Percentiles rank a stretch among this genome's conserved stretches.
phyloP scores from a whole-genome alignment of 352 stramenopile species.

The Globisporangium iwayamae region DNA sequence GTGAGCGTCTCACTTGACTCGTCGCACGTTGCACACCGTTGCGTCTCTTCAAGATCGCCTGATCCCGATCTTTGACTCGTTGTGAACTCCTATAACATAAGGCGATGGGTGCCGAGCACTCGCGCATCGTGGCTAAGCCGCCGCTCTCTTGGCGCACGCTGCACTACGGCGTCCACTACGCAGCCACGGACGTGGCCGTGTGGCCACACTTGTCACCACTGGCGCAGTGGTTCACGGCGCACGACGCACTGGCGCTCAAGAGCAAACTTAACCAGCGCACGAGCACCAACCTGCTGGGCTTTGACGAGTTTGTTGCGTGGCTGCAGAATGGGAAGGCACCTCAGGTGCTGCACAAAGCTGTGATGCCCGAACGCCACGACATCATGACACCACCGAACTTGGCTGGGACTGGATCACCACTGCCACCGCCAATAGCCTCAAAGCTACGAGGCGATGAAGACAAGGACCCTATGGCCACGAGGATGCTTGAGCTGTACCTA shows the following conservation, averaged over 20 bases:
- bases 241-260: slow-evolving; percentile 40
- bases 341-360: slow-evolving; percentile 2
- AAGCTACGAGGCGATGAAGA: not conserved
- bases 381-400: slow-evolving; percentile 38
- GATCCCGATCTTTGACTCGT: not conserved
- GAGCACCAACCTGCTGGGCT: slow-evolving; percentile 29
- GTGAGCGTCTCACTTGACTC: not conserved
- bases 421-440: not conserved
- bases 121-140: slow-evolving; percentile 9
- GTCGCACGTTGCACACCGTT: not conserved
- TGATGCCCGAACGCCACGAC: slow-evolving; percentile 25
- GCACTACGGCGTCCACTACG: slow-evolving; percentile 50
- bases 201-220: slow-evolving; percentile 60
- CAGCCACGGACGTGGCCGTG: slow-evolving; percentile 39
- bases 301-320: slow-evolving; percentile 50
- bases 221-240: slow-evolving; percentile 59
- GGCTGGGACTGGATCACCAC: slow-evolving; percentile 10
- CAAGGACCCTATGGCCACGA: slow-evolving; percentile 7
- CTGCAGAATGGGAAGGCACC: slow-evolving; percentile 18
- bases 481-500: slow-evolving; percentile 47
- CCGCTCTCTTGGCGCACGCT: slow-evolving; percentile 24
- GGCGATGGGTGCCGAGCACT: slow-evolving; percentile 42
- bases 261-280: slow-evolving; percentile 28
- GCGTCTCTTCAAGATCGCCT: slow-evolving; percentile 17
- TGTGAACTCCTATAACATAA: not conserved